Evolutionary conservation across 2,329 filamentous ascomycete species (phyloP), one percentile per base, ranked within the genome.

Genomic region (Aschersonia sp.): DNA sequence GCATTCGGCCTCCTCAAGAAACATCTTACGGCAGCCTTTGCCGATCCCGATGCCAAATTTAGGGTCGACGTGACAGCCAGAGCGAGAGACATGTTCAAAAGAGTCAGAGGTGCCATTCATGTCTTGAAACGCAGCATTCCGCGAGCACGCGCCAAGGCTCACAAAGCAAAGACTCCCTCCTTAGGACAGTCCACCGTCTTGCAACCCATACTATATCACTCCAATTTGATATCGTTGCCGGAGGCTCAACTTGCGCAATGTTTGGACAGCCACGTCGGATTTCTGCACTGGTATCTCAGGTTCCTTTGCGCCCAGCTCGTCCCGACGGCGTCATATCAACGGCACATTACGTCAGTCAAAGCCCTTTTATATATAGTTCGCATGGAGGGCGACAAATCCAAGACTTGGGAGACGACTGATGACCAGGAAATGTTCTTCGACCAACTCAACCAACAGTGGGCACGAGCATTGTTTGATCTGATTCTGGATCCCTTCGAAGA

Each of bases 401-500:
- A 65, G 50, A 57, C 61, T 4, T 67, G 64, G 65, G 61, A 65
- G 47, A 64, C 65, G 1, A 48, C 53, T 40, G 63, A 65, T 47
- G 63, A 71, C 54, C 69, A 63, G 55, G 54, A 50, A 47, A 59
- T 63, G 10, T 66, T 69, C 47, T 70, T 67, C 45, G 60, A 66
- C 45, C 55, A 65, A 2, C 64, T 73, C 51, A 72, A 77, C 44
- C 54, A 56, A 3, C 69, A 63, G 0, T 78, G 83, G 67, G 64
- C 78, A 9, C 72, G 84, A 45, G 70, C 81, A 4, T 68, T 97
- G 5, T 68, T 89, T 10, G 88, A 95, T 61, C 75, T 95, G 29
- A 65, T 94, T 5, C 72, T 94, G 59, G 86, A 98, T 56, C 87
- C 91, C 0, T 98, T 94, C 58, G 92, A 97, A 49, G 92, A 98